A percentile compares a stretch with the other conserved stretches of the same genome.
phyloP scores from a whole-genome alignment of 2,329 filamentous ascomycete species.

The Ophiostoma angusticollis region DNA sequence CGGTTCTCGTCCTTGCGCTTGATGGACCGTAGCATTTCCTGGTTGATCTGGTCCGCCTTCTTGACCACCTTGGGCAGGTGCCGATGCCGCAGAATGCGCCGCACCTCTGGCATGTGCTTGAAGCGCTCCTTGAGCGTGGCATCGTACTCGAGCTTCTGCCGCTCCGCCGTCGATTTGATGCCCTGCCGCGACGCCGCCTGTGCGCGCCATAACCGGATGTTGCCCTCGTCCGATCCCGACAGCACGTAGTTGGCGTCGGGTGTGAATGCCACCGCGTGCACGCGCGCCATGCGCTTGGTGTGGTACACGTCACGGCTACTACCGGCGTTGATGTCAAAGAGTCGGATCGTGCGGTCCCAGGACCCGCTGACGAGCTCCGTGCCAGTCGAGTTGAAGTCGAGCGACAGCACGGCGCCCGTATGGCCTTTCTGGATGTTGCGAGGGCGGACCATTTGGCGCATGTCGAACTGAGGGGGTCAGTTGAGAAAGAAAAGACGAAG shows the following conservation, averaged over 20 bases:
- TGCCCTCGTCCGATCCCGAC: slow-evolving; percentile 86
- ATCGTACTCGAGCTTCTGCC: slow-evolving; percentile 86
- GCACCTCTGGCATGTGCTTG: slow-evolving; percentile 91
- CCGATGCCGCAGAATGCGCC: slow-evolving; percentile 77
- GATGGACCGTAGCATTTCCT: slow-evolving; percentile 72
- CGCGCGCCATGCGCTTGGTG: slow-evolving; percentile 94
- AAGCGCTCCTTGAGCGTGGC: slow-evolving; percentile 71
- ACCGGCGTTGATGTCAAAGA: slow-evolving; percentile 70
- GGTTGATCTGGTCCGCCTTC: slow-evolving; percentile 93
- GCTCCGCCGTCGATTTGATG: slow-evolving; percentile 71
- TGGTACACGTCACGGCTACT: slow-evolving; percentile 91
- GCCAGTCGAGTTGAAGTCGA: slow-evolving; percentile 89
- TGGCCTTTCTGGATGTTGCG: slow-evolving; percentile 17
- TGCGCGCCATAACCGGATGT: slow-evolving; percentile 73
- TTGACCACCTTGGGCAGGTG: slow-evolving; percentile 88
- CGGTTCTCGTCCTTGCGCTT: slow-evolving; percentile 92
- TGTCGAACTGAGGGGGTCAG: slow-evolving; percentile 51
- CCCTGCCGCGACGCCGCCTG: slow-evolving; percentile 73
- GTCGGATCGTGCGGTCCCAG: slow-evolving; percentile 74
- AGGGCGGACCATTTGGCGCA: slow-evolving; percentile 38
- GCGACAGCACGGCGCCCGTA: slow-evolving; percentile 74
- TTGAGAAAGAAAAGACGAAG: not conserved
- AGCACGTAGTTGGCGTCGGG: slow-evolving; percentile 84
- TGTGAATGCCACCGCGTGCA: slow-evolving; percentile 43
- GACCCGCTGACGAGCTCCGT: slow-evolving; percentile 85